These are phyloP conservation scores for Cercospora janseana DNA, from an alignment of 2,329 filamentous ascomycete species.

Conservation along the genomic window DNA sequence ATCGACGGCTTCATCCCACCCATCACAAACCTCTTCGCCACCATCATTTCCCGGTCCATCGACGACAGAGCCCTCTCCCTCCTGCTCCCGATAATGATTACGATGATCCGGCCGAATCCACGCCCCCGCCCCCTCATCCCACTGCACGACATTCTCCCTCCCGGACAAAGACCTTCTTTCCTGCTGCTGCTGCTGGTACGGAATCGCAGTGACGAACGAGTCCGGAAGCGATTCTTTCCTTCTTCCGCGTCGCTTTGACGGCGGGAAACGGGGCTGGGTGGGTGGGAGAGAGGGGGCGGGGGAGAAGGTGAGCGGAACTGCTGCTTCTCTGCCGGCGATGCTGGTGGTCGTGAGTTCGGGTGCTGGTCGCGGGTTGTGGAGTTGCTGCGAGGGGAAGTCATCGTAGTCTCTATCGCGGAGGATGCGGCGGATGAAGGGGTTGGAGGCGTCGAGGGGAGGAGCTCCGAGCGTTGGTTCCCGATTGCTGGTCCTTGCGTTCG, in stretches of 20 bases:
- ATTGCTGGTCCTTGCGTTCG: too few species aligned
- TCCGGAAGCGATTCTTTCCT: background rate
- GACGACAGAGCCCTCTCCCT: background rate
- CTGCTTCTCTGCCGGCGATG: too few species aligned
- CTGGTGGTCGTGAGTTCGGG: too few species aligned
- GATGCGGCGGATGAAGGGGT: conserved; percentile 9
- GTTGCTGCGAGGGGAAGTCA: background rate
- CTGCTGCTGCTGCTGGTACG: background rate
- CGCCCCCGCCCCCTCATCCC: background rate
- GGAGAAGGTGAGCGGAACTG: too few species aligned
- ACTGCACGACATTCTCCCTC: too few species aligned
- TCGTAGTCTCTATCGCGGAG: conserved; percentile 1
- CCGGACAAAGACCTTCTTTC: background rate
- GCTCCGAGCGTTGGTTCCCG: background rate
- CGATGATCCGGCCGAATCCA: background rate
- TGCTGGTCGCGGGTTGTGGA: background rate
- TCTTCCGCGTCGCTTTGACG: too few species aligned
- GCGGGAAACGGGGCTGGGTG: too few species aligned
- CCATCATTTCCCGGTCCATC: background rate
- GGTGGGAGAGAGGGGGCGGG: too few species aligned
- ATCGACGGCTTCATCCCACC: too few species aligned
- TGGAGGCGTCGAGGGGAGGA: background rate
- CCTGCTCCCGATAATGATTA: too few species aligned
- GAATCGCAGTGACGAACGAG: background rate
- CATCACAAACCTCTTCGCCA: too few species aligned